Evolutionary conservation across 1,284 basidiomycete genomes (phyloP), one percentile per base, ranked within the genome.

Genomic region (Ganoderma sinense): DNA sequence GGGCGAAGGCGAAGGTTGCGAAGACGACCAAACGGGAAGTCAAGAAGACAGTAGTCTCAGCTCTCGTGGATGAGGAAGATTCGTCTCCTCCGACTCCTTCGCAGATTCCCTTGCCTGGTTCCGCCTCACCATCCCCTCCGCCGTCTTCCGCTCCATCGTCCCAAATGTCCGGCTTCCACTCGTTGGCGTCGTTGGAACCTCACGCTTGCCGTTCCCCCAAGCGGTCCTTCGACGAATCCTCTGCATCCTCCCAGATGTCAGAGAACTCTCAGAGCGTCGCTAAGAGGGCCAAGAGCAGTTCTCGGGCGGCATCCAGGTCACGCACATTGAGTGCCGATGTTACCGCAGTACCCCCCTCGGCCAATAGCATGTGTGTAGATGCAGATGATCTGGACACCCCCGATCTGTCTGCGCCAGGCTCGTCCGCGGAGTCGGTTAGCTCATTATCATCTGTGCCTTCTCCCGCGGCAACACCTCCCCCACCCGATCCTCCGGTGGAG

Each of bases 211-310:
- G 79, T 56, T 89, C 88, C 14, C 91, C 91, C 33, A 93, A 93
- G 79, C 86, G 91, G 43, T 85, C 89, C 0, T 91, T 92, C 74
- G 90, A 91, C 73, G 89, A 91, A 73, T 87, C 88, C 0, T 86
- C 86, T 0, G 85, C 83, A 2, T 81, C 82, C 18, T 80, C 81
- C 8, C 73, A 73, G 48, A 66, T 73, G 16, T 83, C 83, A 4
- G 75, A 84, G 65, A 78, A 76, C 60, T 85, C 84, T 1, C 84
- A 85, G 69, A 78, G 81, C 39, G 78, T 80, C 26, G 81, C 84
- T 3, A 86, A 87, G 76, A 82, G 86, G 43, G 82, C 82, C 26
- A 81, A 83, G 64, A 80, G 79, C 68, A 71, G 78, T 61, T 66
- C 70, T 55, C 77, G 71, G 59, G 75, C 67, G 2, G 63, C 67